A percentile compares a stretch with the other conserved stretches of the same genome.
Evolutionary conservation across 768 basidiomycete species (phyloP).

Genomic region (Pleurotus tuoliensis): DNA sequence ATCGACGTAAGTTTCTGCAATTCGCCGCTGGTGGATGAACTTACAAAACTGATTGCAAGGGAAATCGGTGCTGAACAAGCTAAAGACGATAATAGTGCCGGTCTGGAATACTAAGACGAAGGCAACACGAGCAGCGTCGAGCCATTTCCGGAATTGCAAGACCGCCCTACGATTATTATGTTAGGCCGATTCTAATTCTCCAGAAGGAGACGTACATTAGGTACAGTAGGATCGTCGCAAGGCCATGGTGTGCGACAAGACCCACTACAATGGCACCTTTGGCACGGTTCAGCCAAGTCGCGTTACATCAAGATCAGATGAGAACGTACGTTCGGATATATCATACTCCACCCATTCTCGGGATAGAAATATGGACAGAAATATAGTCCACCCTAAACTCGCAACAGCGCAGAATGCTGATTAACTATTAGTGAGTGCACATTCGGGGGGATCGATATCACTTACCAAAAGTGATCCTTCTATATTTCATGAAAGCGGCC

Average conservation of each 20-base stretch:
- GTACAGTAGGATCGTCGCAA: slow-evolving; percentile 30
- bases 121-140: slow-evolving; percentile 29
- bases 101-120: slow-evolving; percentile 24
- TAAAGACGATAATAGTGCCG: slow-evolving; percentile 30
- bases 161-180: slow-evolving; percentile 27
- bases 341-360: slow-evolving; percentile 30
- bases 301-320: not conserved
- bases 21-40: not conserved
- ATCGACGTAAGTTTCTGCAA: not conserved
- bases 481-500: slow-evolving; percentile 28
- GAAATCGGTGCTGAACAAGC: slow-evolving; percentile 24
- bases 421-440: no score
- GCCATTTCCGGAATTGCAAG: slow-evolving; percentile 33
- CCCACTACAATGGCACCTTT: slow-evolving; percentile 30
- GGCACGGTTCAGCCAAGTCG: not conserved
- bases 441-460: not conserved
- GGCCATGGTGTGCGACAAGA: slow-evolving; percentile 24
- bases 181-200: not conserved
- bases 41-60: slow-evolving; percentile 33
- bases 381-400: slow-evolving; percentile 27
- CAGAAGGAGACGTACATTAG: slow-evolving; percentile 25
- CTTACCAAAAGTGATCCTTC: slow-evolving; percentile 32
- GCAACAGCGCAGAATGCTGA: slow-evolving; percentile 29
- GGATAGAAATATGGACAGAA: slow-evolving; percentile 29
- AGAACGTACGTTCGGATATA: slow-evolving; percentile 27